Evolutionary conservation across 495 filamentous ascomycete species (phyloP).

Genomic region (Penicillium malachiteum): DNA sequence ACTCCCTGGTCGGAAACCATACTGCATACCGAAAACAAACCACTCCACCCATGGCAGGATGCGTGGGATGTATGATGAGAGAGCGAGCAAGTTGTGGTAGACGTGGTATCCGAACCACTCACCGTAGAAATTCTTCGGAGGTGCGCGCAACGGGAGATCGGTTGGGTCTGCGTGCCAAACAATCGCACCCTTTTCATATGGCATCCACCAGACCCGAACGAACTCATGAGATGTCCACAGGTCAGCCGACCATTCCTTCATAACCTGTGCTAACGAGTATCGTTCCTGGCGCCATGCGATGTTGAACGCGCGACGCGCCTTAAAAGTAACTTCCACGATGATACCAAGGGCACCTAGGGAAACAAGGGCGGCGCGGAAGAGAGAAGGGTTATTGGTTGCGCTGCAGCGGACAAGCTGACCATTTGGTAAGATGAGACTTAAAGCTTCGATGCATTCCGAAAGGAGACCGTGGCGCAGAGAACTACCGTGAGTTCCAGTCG

Average conservation of each 20-base stretch:
- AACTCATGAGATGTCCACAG: conserved; percentile 87
- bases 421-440: conserved; percentile 82
- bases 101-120: conserved; percentile 76
- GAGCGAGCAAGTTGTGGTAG: conserved; percentile 83
- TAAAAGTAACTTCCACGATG: conserved; percentile 82
- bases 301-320: conserved; percentile 72
- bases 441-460: conserved; percentile 66
- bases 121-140: conserved; percentile 70
- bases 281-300: conserved; percentile 84
- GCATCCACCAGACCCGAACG: conserved; percentile 95
- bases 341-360: conserved; percentile 89
- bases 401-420: conserved; percentile 76
- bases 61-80: conserved; percentile 73
- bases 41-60: conserved; percentile 85
- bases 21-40: conserved; percentile 95
- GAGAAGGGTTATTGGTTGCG: conserved; percentile 62
- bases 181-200: conserved; percentile 80
- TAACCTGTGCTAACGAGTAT: conserved; percentile 61
- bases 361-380: conserved; percentile 86
- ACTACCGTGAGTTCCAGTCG: conserved; percentile 90
- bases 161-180: conserved; percentile 84
- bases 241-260: conserved; percentile 67
- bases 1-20: conserved; percentile 72
- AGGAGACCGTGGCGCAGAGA: conserved; percentile 81
- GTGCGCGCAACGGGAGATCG: conserved; percentile 46